phyloP scores from a whole-genome alignment of 2,329 filamentous ascomycete species.

The Endoconidiophora polonica region DNA sequence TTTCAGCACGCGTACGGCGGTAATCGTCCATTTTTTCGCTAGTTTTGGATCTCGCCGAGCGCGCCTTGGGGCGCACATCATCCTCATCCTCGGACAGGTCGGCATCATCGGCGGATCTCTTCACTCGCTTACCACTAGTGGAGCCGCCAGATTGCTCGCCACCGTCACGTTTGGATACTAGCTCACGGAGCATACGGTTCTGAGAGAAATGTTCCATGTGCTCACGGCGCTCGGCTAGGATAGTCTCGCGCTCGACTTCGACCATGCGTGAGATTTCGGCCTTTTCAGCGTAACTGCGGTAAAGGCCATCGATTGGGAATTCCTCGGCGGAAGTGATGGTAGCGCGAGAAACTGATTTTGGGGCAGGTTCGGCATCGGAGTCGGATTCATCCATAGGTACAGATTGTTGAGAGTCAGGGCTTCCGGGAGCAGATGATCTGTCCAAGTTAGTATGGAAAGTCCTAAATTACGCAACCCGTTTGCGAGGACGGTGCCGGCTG shows the following conservation, averaged over 20 bases:
- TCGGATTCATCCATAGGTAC: conserved; percentile 83
- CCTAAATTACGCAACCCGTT: background rate
- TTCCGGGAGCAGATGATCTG: conserved; percentile 54
- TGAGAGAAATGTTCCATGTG: conserved; percentile 70
- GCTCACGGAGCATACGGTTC: conserved; percentile 62
- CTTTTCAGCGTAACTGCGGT: conserved; percentile 57
- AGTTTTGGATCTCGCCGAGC: conserved; percentile 22
- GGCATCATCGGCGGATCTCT: conserved; percentile 62
- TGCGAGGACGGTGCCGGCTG: too few species aligned
- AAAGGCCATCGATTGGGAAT: conserved; percentile 81
- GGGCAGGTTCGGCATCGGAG: conserved; percentile 38
- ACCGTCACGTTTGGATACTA: conserved; percentile 51
- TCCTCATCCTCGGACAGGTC: conserved; percentile 67
- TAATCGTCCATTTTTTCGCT: conserved; percentile 34
- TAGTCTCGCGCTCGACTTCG: conserved; percentile 79
- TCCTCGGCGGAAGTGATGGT: conserved; percentile 26
- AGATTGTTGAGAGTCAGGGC: conserved; percentile 60
- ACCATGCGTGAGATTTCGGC: conserved; percentile 68
- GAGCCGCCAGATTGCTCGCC: conserved; percentile 31
- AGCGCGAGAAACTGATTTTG: conserved; percentile 27
- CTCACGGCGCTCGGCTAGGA: conserved; percentile 72
- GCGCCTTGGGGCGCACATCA: conserved; percentile 45
- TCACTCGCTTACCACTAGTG: conserved; percentile 42
- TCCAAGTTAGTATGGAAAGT: background rate
- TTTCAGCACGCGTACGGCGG: conserved; percentile 44